Conservation (phyloP, 2,329 filamentous ascomycete species). For the Neodidymelliopsis sp. region DNA sequence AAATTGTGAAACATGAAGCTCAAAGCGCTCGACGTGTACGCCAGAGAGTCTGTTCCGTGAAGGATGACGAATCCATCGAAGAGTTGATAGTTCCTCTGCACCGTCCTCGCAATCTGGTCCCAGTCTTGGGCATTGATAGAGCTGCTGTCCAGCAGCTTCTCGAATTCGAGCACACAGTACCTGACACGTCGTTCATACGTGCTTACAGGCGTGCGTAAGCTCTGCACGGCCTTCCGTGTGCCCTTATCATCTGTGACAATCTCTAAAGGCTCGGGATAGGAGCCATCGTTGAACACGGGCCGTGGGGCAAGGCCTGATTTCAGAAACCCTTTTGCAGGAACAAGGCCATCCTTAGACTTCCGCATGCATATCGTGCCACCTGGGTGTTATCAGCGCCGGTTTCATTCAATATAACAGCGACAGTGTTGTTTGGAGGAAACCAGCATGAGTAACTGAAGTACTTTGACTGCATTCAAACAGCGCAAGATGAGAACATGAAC, state of each 20-base stretch:
- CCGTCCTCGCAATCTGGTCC: conserved; percentile 81
- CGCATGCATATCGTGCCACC: conserved; percentile 90
- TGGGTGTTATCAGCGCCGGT: conserved; percentile 21
- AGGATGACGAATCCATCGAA: conserved; percentile 93
- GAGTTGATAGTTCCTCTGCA: conserved; percentile 83
- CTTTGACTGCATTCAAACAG: too few relatives aligned
- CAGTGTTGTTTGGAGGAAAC: neutral
- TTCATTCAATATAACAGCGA: neutral
- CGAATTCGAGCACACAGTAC: conserved; percentile 85
- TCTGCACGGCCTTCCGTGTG: conserved; percentile 64
- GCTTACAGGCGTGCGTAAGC: conserved; percentile 79
- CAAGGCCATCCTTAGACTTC: conserved; percentile 77
- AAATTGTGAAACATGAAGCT: conserved; percentile 94
- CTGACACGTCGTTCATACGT: conserved; percentile 82
- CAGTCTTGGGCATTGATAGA: conserved; percentile 87
- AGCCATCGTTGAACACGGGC: conserved; percentile 84
- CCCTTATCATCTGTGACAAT: conserved; percentile 61
- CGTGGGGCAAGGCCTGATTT: conserved; percentile 82
- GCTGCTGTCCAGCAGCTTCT: conserved; percentile 84
- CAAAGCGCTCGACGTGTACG: conserved; percentile 85
- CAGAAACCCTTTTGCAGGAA: conserved; percentile 77
- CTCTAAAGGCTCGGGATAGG: conserved; percentile 62
- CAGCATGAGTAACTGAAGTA: too few relatives aligned
- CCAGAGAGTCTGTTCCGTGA: conserved; percentile 88
- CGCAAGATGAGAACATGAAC: conserved; percentile 16